A percentile compares a stretch with the other conserved stretches of the same genome.
These are phyloP conservation scores for Cladophialophora carrionii DNA, from an alignment of 2,329 filamentous ascomycete species.

Conservation along the genomic window DNA sequence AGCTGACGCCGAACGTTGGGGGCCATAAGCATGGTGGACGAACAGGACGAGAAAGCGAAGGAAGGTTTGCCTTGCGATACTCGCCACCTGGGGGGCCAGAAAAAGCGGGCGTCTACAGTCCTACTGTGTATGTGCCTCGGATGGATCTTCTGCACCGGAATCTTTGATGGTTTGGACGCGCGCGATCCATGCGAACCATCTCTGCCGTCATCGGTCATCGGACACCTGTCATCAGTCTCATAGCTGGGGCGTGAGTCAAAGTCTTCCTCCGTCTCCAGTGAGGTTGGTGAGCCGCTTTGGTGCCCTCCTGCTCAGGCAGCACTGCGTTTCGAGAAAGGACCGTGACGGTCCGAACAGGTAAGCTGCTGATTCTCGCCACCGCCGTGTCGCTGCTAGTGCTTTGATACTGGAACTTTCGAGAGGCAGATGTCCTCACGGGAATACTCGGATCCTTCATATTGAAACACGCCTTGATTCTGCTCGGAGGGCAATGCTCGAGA, in stretches of 20 bases:
- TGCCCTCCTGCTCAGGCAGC: neutral
- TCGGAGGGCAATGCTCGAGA: neutral
- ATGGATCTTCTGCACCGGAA: neutral
- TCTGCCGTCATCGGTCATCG: conserved; percentile 8
- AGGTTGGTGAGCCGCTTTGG: neutral
- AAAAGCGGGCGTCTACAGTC: neutral
- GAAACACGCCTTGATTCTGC: neutral
- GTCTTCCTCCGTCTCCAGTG: neutral
- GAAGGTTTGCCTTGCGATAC: conserved; percentile 2
- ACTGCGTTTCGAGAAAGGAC: conserved; percentile 8
- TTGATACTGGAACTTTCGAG: conserved; percentile 2
- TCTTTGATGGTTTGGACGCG: neutral
- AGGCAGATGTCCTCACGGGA: neutral
- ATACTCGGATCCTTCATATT: neutral
- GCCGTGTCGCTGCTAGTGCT: neutral
- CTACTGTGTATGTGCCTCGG: too few relatives aligned
- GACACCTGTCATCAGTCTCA: neutral
- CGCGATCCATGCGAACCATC: conserved; percentile 10
- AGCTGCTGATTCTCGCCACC: conserved; percentile 16
- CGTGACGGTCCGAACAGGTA: conserved; percentile 5
- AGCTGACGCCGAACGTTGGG: conserved; percentile 2
- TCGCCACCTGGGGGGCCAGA: neutral
- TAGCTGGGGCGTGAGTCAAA: neutral
- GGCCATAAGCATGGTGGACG: neutral
- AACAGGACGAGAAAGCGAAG: neutral